A percentile compares a stretch with the other conserved stretches of the same genome.
phyloP scores from a whole-genome alignment of 2,329 filamentous ascomycete genomes.

The Orbilia ellipsospora region DNA sequence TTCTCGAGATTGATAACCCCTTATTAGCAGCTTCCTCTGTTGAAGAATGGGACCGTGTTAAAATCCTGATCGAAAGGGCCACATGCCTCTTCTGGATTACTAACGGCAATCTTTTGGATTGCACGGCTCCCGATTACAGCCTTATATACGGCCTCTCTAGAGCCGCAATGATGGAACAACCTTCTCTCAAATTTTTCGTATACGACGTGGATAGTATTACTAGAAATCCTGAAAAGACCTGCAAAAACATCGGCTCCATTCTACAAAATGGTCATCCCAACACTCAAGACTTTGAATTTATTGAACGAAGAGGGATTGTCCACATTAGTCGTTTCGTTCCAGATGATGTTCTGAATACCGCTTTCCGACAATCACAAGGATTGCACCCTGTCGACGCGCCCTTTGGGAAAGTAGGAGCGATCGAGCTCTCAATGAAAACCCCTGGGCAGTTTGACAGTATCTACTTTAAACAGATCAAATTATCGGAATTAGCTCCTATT shows the following conservation, averaged over 20 bases:
- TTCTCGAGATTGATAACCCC: conserved; percentile 38
- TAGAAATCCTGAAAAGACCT: too few relatives aligned
- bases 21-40: conserved; percentile 41
- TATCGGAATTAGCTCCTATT: too few relatives aligned
- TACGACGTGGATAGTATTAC: conserved; percentile 57
- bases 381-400: conserved; percentile 30
- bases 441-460: conserved; percentile 60
- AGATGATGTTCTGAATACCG: conserved; percentile 56
- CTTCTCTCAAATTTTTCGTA: conserved; percentile 56
- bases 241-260: too few relatives aligned
- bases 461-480: too few relatives aligned
- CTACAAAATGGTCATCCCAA: too few relatives aligned
- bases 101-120: conserved; percentile 41
- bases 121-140: conserved; percentile 51
- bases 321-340: conserved; percentile 60
- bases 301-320: conserved; percentile 60
- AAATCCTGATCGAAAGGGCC: conserved; percentile 52
- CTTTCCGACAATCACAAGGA: conserved; percentile 54
- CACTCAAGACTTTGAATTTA: conserved; percentile 59
- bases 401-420: conserved; percentile 25
- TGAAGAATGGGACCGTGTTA: conserved; percentile 32
- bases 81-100: conserved; percentile 56
- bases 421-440: conserved; percentile 58
- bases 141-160: conserved; percentile 56
- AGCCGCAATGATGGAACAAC: conserved; percentile 57